phyloP scores from a whole-genome alignment of 441 rosid species.

The Euphorbia celastroides region DNA sequence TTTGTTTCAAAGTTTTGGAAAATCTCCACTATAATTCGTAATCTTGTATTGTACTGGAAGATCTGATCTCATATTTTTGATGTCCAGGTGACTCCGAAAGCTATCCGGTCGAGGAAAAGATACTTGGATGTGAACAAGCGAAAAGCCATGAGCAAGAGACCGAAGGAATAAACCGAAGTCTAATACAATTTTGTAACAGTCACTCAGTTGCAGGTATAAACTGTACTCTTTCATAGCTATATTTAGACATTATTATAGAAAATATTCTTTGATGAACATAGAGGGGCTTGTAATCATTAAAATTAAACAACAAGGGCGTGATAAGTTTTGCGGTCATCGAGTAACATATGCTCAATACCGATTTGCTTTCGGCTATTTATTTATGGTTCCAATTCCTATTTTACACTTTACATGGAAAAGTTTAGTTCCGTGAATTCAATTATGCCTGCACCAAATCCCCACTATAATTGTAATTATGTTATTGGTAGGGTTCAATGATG shows the following conservation, averaged over 20 bases:
- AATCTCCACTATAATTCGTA: not conserved
- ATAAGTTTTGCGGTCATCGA: not conserved
- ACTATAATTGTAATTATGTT: too few species aligned
- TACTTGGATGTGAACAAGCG: slow-evolving; percentile 87
- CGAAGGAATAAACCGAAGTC: slow-evolving; percentile 42
- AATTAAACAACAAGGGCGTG: not conserved
- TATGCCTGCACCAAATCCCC: too few species aligned
- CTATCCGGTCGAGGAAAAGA: slow-evolving; percentile 74
- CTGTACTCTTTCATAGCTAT: not conserved
- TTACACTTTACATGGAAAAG: too few species aligned
- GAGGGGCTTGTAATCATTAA: not conserved
- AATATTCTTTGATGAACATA: slow-evolving; percentile 3
- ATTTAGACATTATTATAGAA: not conserved
- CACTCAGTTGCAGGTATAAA: not conserved
- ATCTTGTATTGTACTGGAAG: not conserved
- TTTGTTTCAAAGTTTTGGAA: not conserved
- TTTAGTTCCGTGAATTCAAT: too few species aligned
- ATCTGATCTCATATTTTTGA: slow-evolving; percentile 1
- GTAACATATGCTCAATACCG: not conserved
- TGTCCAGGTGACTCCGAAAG: slow-evolving; percentile 90
- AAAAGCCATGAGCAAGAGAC: slow-evolving; percentile 74
- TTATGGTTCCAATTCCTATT: too few species aligned
- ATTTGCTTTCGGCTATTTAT: not conserved
- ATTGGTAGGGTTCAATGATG: too few species aligned
- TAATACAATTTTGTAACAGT: slow-evolving; percentile 19